These are phyloP conservation scores for Aspergillus clavatus DNA, from an alignment of 2,329 filamentous ascomycete genomes.

Conservation along the genomic window DNA sequence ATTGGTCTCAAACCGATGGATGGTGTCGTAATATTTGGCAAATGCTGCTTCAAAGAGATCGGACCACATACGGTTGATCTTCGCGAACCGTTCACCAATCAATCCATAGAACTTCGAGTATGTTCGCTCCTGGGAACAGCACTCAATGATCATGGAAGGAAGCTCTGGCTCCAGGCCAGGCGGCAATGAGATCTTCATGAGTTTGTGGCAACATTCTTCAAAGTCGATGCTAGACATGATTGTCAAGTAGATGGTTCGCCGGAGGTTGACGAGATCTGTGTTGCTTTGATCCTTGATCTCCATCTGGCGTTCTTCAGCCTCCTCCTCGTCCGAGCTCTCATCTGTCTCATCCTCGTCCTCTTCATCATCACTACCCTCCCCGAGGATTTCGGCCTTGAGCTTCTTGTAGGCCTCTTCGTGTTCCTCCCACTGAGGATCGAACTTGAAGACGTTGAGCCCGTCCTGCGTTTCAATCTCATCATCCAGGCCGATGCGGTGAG, in stretches of 20 bases:
- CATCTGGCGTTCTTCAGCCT: conserved; percentile 74
- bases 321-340: conserved; percentile 63
- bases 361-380: conserved; percentile 83
- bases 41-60: conserved; percentile 90
- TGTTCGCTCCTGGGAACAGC: conserved; percentile 91
- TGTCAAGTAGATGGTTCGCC: conserved; percentile 91
- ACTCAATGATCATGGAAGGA: conserved; percentile 95
- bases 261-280: conserved; percentile 86
- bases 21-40: conserved; percentile 91
- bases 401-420: conserved; percentile 87
- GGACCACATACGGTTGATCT: conserved; percentile 91
- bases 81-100: conserved; percentile 90
- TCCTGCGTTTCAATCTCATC: conserved; percentile 83
- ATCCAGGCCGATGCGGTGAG: conserved; percentile 76
- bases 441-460: conserved; percentile 91
- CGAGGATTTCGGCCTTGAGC: conserved; percentile 88
- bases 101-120: conserved; percentile 97
- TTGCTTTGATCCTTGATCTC: conserved; percentile 99
- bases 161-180: conserved; percentile 82
- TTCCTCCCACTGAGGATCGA: conserved; percentile 81
- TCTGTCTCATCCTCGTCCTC: conserved; percentile 59
- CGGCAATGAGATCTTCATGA: conserved; percentile 90
- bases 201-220: conserved; percentile 94
- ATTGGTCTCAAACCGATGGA: conserved; percentile 95
- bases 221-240: conserved; percentile 96